phyloP scores from a whole-genome alignment of 169 alveolate genomes.

The Plasmodium adleri region DNA sequence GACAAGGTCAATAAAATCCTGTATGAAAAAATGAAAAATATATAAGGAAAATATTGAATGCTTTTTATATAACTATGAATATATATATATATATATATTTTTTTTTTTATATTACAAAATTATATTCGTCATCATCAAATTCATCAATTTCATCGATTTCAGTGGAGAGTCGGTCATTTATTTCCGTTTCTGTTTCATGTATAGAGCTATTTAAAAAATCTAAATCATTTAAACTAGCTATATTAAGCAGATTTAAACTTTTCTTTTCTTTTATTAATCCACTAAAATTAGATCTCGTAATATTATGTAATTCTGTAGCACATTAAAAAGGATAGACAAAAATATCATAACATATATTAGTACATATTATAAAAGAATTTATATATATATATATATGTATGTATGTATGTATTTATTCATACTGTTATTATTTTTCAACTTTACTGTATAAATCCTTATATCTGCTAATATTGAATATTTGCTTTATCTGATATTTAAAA shows the following conservation, averaged over 20 bases:
- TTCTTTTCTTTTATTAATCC: slow-evolving; percentile 39
- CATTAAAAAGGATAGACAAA: not conserved
- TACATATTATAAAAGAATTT: not conserved
- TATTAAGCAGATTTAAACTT: slow-evolving; percentile 19
- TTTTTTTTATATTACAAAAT: slow-evolving; percentile 41
- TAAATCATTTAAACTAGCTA: slow-evolving; percentile 28
- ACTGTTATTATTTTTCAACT: not conserved
- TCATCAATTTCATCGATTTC: slow-evolving; percentile 47
- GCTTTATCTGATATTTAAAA: slow-evolving; percentile 27
- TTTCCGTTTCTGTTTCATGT: slow-evolving; percentile 41
- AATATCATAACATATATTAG: no score
- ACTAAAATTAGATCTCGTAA: slow-evolving; percentile 8
- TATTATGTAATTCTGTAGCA: slow-evolving; percentile 25
- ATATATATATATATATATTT: not conserved
- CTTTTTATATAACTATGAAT: not conserved
- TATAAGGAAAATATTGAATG: slow-evolving; percentile 5
- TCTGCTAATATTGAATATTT: slow-evolving; percentile 16
- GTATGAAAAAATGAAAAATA: slow-evolving; percentile 6
- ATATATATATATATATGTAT: not conserved
- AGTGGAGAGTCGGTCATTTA: slow-evolving; percentile 25
- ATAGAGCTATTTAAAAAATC: slow-evolving; percentile 27
- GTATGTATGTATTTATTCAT: not conserved
- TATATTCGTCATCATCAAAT: slow-evolving; percentile 58
- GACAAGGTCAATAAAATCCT: slow-evolving; percentile 61
- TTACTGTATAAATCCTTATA: slow-evolving; percentile 49